phyloP scores from a whole-genome alignment of 768 basidiomycete species.

The Lentinus brumalis region DNA sequence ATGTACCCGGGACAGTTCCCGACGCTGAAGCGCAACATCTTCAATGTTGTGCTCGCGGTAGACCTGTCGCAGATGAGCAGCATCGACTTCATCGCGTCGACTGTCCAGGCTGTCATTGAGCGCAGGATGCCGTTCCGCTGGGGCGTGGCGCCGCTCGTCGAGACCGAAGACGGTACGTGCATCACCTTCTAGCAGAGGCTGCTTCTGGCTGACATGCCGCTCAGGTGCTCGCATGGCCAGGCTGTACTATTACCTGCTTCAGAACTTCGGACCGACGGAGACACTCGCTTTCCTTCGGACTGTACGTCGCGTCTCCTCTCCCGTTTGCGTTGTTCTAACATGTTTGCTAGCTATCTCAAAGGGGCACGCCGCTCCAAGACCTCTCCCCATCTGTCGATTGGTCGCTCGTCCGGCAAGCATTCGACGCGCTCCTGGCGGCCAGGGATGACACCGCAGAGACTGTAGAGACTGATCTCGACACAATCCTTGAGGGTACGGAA shows the following conservation, averaged over 20 bases:
- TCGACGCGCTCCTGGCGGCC: constrained; percentile 38
- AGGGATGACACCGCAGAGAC: constrained; percentile 26
- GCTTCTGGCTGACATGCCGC: not conserved
- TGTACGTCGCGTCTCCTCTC: not conserved
- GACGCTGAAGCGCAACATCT: constrained; percentile 72
- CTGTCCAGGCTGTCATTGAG: constrained; percentile 70
- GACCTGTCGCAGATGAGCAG: constrained; percentile 71
- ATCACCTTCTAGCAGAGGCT: not conserved
- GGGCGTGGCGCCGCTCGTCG: constrained; percentile 78
- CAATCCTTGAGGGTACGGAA: constrained; percentile 37
- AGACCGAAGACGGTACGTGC: constrained; percentile 46
- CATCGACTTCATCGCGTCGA: constrained; percentile 61
- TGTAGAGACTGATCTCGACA: constrained; percentile 37
- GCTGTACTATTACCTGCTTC: constrained; percentile 67
- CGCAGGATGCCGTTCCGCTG: constrained; percentile 79
- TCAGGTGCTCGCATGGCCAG: constrained; percentile 70
- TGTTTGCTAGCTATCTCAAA: constrained; percentile 39
- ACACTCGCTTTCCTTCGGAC: constrained; percentile 59
- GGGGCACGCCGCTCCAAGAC: constrained; percentile 32
- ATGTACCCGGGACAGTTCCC: constrained; percentile 81
- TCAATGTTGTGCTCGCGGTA: constrained; percentile 79
- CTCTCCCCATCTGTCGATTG: constrained; percentile 43
- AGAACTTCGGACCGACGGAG: constrained; percentile 60
- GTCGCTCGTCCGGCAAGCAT: constrained; percentile 43
- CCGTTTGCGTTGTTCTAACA: not conserved